Conservation (phyloP, 257 asterid species). For the Ilex asprella region DNA sequence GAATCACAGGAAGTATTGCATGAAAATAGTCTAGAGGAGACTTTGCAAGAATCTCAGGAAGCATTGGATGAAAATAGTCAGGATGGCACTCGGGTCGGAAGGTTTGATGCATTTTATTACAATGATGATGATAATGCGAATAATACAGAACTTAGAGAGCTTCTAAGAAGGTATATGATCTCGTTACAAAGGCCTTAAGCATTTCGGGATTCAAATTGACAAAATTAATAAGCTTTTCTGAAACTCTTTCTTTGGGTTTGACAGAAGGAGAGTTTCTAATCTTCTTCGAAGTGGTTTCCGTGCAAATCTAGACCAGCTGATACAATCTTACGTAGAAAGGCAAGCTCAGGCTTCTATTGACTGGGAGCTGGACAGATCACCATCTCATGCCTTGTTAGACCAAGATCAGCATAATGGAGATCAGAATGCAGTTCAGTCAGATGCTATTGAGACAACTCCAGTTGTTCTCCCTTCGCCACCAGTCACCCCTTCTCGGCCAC, state of each 20-base stretch:
- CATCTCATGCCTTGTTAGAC: slow-evolving; percentile 39
- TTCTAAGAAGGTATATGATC: slow-evolving; percentile 56
- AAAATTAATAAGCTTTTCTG: too few species aligned
- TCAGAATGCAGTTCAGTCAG: slow-evolving; percentile 23
- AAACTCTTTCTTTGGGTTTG: slow-evolving; percentile 8
- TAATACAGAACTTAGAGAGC: slow-evolving; percentile 69
- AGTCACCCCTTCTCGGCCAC: slow-evolving; percentile 29
- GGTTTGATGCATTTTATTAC: slow-evolving; percentile 35
- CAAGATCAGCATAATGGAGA: slow-evolving; percentile 31
- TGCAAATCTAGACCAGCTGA: slow-evolving; percentile 57
- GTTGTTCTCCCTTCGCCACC: slow-evolving; percentile 29
- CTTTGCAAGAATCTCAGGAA: slow-evolving; percentile 54
- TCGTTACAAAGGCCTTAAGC: too few species aligned
- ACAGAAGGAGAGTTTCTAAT: slow-evolving; percentile 81
- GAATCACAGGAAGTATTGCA: slow-evolving; percentile 57
- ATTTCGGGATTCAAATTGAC: too few species aligned
- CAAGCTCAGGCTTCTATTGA: slow-evolving; percentile 52
- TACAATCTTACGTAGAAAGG: slow-evolving; percentile 66
- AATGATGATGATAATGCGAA: slow-evolving; percentile 54
- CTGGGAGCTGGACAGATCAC: slow-evolving; percentile 49
- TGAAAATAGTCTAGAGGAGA: slow-evolving; percentile 48
- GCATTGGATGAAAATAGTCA: slow-evolving; percentile 53
- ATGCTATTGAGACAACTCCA: slow-evolving; percentile 28
- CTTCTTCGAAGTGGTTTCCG: slow-evolving; percentile 82
- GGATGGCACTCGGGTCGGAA: slow-evolving; percentile 34